These are phyloP conservation scores for Colletotrichum ledebouriae DNA, from an alignment of 2,329 filamentous ascomycete species.

Conservation along the genomic window DNA sequence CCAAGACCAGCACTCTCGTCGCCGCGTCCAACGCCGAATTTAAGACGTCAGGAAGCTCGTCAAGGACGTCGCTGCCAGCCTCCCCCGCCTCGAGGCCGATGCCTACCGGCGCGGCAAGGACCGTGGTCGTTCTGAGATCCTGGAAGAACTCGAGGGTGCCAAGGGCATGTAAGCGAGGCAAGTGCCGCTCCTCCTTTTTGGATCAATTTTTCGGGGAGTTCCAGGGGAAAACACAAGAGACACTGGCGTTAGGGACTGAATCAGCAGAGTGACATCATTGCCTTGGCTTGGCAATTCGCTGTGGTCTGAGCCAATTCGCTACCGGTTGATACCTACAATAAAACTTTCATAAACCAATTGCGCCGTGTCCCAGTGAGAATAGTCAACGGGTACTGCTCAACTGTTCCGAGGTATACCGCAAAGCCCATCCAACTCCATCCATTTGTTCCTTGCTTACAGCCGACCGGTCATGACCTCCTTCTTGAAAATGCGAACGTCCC, in stretches of 20 bases:
- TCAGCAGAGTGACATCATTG: not conserved
- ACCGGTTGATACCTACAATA: not conserved
- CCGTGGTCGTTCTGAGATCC: not conserved
- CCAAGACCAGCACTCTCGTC: not conserved
- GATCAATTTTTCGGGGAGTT: not conserved
- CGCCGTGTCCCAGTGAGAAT: slow-evolving; percentile 12
- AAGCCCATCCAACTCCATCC: slow-evolving; percentile 28
- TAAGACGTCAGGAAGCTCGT: not conserved
- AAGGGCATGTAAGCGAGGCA: not conserved
- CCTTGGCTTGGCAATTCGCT: not conserved
- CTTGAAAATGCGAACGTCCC: slow-evolving; percentile 68
- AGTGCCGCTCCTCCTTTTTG: not conserved
- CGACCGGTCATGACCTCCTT: slow-evolving; percentile 65
- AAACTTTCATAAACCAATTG: slow-evolving; percentile 3
- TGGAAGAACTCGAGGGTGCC: not conserved
- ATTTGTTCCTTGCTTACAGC: slow-evolving; percentile 48
- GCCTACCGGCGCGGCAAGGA: not conserved
- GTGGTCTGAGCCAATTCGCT: not conserved
- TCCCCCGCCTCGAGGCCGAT: not conserved
- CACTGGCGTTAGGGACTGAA: not conserved
- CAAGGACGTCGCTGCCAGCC: not conserved
- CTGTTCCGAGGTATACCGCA: slow-evolving; percentile 7
- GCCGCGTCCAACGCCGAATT: not conserved
- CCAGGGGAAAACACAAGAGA: not conserved
- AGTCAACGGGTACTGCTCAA: slow-evolving; percentile 13